Conservation (phyloP, 805 yeast species). For the Candida adriatica region DNA sequence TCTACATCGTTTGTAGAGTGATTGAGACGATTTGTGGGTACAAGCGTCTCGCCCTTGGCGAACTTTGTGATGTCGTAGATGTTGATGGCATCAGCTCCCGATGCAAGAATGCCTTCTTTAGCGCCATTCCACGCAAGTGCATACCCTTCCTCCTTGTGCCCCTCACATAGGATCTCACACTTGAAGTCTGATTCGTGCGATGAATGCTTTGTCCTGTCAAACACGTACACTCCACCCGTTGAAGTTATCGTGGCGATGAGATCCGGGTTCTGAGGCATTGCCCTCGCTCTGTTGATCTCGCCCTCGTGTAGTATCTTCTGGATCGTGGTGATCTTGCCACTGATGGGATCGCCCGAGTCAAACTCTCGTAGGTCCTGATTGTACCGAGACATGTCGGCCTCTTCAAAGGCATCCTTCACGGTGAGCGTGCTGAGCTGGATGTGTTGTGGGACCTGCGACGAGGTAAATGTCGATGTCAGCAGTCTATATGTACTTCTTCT, state of each 20-base stretch:
- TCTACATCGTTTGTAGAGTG: conserved; percentile 55
- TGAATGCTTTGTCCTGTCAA: conserved; percentile 81
- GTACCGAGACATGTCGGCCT: conserved; percentile 27
- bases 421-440: conserved; percentile 28
- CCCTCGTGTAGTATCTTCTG: conserved; percentile 66
- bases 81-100: conserved; percentile 59
- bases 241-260: conserved; percentile 66
- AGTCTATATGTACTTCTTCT: conserved; percentile 34
- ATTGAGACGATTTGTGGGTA: conserved; percentile 10
- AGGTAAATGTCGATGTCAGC: conserved; percentile 58
- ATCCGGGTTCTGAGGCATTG: conserved; percentile 85
- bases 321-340: conserved; percentile 31
- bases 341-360: conserved; percentile 25
- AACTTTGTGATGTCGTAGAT: conserved; percentile 60
- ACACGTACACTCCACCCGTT: conserved; percentile 56
- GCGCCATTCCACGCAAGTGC: conserved; percentile 71
- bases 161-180: conserved; percentile 46
- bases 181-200: conserved; percentile 34
- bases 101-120: conserved; percentile 49
- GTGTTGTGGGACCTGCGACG: conserved; percentile 50
- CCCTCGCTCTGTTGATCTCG: conserved; percentile 65
- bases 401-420: conserved; percentile 20
- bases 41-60: conserved; percentile 16
- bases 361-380: conserved; percentile 29
- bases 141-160: conserved; percentile 49